Conservation (phyloP, 2,329 filamentous ascomycete species). For the Aspergillus sp. region DNA sequence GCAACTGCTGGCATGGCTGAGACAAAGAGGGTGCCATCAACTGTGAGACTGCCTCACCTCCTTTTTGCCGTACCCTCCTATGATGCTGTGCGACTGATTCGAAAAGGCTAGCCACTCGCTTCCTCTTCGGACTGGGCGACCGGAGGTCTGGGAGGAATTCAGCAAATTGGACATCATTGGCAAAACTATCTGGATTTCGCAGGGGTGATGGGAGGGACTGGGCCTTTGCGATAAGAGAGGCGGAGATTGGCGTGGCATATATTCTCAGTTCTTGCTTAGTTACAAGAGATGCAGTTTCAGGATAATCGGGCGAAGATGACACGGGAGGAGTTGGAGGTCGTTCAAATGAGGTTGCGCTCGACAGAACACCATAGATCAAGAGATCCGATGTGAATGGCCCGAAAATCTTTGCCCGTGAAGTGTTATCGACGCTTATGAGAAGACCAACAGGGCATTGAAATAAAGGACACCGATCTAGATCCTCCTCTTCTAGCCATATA, state of each 20-base stretch:
- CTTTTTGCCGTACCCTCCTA: constrained; percentile 34
- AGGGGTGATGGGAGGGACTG: constrained; percentile 30
- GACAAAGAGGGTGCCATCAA: constrained; percentile 31
- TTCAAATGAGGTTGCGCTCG: constrained; percentile 19
- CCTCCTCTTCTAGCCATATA: constrained; percentile 30
- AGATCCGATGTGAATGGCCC: constrained; percentile 28
- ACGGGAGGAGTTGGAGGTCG: constrained; percentile 32
- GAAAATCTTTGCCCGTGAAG: constrained; percentile 9
- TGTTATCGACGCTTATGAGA: constrained; percentile 26
- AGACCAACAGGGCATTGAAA: constrained; percentile 37
- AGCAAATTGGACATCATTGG: constrained; percentile 15
- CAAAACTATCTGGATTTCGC: constrained; percentile 12
- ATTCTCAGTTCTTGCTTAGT: constrained; percentile 28
- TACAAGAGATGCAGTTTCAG: constrained; percentile 4
- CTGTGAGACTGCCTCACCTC: constrained; percentile 36
- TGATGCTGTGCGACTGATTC: constrained; percentile 39
- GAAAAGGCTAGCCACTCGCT: constrained; percentile 39
- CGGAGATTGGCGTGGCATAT: constrained; percentile 33
- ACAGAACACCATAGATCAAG: constrained; percentile 35
- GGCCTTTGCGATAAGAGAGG: constrained; percentile 26
- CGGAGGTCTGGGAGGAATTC: constrained; percentile 35
- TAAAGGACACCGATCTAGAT: constrained; percentile 20
- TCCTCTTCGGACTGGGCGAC: constrained; percentile 39
- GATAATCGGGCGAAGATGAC: constrained; percentile 24
- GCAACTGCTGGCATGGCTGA: constrained; percentile 24